Evolutionary conservation across 1,284 basidiomycete genomes (phyloP), one percentile per base, ranked within the genome.

Genomic region (Irpex sp.): DNA sequence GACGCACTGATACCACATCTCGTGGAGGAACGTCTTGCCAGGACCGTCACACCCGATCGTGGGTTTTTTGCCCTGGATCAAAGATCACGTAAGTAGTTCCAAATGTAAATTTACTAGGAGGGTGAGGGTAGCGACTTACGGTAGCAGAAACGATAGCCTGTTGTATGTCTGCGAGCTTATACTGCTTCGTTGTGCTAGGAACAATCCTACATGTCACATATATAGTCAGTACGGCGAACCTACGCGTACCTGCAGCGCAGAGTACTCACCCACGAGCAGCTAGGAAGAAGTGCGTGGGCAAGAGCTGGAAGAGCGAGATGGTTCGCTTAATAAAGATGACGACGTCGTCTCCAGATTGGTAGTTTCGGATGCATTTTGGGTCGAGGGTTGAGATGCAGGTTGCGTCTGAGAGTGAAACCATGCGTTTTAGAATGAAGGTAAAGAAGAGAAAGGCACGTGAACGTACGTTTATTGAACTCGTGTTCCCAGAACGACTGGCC

Each of bases 351-450:
- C 36, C 55, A 10, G n/a, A 9, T n/a, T 60, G 48, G 59, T 49
- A 63, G 48, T 56, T 58, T 19, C 23, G 45, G 51, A 63, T 63
- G 51, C 62, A 63, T 36, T 63, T 53, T 37, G 62, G 62, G 39
- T 63, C 62, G 19, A 63, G 55, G 6, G 62, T 60, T 7, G 62
- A 63, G 10, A 63, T 63, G 55, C 62, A 60, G 5, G 59, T 62
- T 14, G 18, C 62, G 48, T 63, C 61, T 61, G 21, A 18, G 42
- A 37, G 33, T 18, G 28, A 0, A 19, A 10, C 16, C 37, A 16
- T 9, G 16, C 23, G n/a, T 35, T 7, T 33, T 56, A 51, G 45
- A 33, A 42, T 45, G 10, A 19, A 36, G n/a, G n/a, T 16, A 35
- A 61, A 16, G 39, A 19, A 33, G 33, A 21, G 33, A 56, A 39